Conservation (phyloP, 495 filamentous ascomycete species). For the Clavariopsis aquatica region DNA sequence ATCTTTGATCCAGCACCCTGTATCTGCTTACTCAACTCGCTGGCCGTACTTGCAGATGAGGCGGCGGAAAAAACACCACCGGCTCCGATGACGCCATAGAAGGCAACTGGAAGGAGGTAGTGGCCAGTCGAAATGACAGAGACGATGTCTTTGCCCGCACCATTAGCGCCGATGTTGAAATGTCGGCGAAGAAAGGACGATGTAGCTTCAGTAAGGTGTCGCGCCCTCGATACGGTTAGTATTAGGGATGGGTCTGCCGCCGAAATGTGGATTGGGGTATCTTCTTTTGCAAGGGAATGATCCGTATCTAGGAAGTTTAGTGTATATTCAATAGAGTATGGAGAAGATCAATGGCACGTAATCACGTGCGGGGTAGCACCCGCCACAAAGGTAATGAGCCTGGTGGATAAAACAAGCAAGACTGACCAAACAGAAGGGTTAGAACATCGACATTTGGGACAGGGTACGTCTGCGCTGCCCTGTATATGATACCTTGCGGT, state of each 20-base stretch:
- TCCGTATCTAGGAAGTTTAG: slow-evolving; percentile 12
- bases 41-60: slow-evolving; percentile 45
- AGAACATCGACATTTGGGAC: slow-evolving; percentile 35
- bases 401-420: neutral
- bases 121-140: slow-evolving; percentile 53
- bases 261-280: slow-evolving; percentile 45
- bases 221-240: slow-evolving; percentile 51
- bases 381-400: neutral
- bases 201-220: slow-evolving; percentile 47
- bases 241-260: slow-evolving; percentile 50
- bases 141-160: slow-evolving; percentile 52
- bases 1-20: slow-evolving; percentile 38
- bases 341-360: slow-evolving; percentile 3
- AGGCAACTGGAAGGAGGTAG: slow-evolving; percentile 50
- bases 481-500: slow-evolving; percentile 23
- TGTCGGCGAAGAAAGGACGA: slow-evolving; percentile 51
- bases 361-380: slow-evolving; percentile 9
- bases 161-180: slow-evolving; percentile 51
- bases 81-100: slow-evolving; percentile 52
- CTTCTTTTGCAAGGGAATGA: slow-evolving; percentile 36
- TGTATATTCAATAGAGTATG: neutral
- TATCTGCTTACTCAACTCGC: slow-evolving; percentile 49
- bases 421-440: slow-evolving; percentile 35
- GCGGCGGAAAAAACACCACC: slow-evolving; percentile 55
- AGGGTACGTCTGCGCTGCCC: slow-evolving; percentile 28